Conservation (phyloP, 192 early-diverging fungal species). For the Geranomyces variabilis region DNA sequence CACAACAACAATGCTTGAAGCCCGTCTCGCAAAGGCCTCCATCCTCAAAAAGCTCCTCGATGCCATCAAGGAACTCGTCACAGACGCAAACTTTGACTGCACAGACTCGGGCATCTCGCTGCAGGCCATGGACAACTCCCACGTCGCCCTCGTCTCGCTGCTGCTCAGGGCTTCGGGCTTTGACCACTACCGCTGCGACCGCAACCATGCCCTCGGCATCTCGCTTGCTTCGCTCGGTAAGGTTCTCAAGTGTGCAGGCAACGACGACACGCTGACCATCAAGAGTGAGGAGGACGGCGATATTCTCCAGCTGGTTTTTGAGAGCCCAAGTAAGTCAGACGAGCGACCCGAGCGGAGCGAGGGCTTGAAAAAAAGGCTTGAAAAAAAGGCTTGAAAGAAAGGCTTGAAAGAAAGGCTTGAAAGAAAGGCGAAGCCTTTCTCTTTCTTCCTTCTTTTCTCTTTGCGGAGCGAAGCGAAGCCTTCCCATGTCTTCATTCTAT, state of each 20-base stretch:
- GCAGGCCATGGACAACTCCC: slow-evolving; percentile 99
- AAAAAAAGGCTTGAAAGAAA: too few species aligned
- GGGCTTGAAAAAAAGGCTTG: too few species aligned
- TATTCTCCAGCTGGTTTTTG: slow-evolving; percentile 70
- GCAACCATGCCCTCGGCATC: slow-evolving; percentile 87
- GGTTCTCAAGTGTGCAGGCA: slow-evolving; percentile 90
- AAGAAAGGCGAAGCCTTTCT: too few species aligned
- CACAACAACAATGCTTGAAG: slow-evolving; percentile 71
- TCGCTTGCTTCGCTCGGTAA: slow-evolving; percentile 85
- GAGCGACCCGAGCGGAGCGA: not conserved
- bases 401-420: too few species aligned
- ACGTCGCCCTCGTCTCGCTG: slow-evolving; percentile 91
- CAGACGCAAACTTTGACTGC: slow-evolving; percentile 98
- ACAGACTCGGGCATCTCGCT: slow-evolving; percentile 90
- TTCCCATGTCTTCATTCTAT: too few species aligned
- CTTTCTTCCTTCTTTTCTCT: too few species aligned
- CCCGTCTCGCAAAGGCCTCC: slow-evolving; percentile 80
- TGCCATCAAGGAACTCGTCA: slow-evolving; percentile 96
- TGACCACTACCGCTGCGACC: slow-evolving; percentile 73
- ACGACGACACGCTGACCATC: slow-evolving; percentile 90
- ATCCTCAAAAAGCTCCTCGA: slow-evolving; percentile 95
- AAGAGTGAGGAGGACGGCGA: slow-evolving; percentile 89
- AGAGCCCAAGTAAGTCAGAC: slow-evolving; percentile 49
- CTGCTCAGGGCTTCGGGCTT: slow-evolving; percentile 77
- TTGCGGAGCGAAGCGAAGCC: too few species aligned